Percentiles rank a stretch among this genome's conserved stretches.
Conservation (phyloP, 257 asterid genomes). For the Nicotiana noctiflora region DNA sequence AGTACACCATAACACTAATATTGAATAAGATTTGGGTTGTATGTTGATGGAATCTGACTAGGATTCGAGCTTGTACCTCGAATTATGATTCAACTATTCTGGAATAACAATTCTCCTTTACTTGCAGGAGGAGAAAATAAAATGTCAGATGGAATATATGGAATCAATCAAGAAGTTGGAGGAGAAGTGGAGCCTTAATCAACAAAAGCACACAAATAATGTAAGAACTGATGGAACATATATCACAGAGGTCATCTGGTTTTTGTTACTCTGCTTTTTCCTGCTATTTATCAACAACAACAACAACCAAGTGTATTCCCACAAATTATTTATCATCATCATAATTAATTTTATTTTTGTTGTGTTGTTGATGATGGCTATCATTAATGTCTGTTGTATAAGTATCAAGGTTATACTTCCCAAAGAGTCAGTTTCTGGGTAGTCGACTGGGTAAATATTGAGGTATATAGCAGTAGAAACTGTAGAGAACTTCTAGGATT, state of each 20-base stretch:
- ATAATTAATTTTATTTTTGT: neutral
- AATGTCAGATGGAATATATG: constrained; percentile 98
- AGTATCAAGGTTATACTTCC: neutral
- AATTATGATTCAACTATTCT: neutral
- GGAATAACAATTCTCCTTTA: neutral
- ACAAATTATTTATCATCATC: neutral
- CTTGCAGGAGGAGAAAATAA: constrained; percentile 82
- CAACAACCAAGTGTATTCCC: too few relatives aligned
- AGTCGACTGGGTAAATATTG: neutral
- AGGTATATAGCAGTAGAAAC: neutral
- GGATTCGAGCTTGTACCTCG: neutral
- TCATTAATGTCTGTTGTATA: neutral
- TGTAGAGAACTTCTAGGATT: neutral
- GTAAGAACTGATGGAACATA: constrained; percentile 21
- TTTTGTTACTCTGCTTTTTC: constrained; percentile 11
- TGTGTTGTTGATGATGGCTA: neutral
- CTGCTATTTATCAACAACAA: too few relatives aligned
- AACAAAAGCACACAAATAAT: constrained; percentile 52
- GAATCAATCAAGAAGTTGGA: constrained; percentile 94
- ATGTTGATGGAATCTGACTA: neutral
- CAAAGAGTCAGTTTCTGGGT: neutral
- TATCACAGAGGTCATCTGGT: constrained; percentile 46
- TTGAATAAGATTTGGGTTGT: neutral
- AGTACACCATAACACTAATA: neutral
- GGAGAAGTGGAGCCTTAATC: constrained; percentile 86